These are phyloP conservation scores for Urtica urens DNA, from an alignment of 306 rosid species.

Conservation along the genomic window DNA sequence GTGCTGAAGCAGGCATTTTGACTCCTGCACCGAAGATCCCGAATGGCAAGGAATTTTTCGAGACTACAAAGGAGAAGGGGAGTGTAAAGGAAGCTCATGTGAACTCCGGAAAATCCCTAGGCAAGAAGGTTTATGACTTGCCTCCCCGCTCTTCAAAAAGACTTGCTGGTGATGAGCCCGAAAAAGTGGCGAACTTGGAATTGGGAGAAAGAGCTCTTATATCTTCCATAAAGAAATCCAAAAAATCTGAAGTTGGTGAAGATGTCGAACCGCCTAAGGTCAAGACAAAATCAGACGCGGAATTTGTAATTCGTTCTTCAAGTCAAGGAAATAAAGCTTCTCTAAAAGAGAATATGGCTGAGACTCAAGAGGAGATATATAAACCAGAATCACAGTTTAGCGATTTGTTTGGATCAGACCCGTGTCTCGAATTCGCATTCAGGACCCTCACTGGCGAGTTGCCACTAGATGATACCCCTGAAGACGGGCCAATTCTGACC, in stretches of 20 bases:
- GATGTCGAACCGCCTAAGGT: conserved; percentile 20
- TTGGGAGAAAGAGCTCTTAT: conserved; percentile 25
- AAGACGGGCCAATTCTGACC: conserved; percentile 18
- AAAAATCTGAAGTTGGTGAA: conserved; percentile 23
- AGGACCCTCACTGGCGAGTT: conserved; percentile 56
- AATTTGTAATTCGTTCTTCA: conserved; percentile 9
- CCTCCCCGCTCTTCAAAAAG: conserved; percentile 52
- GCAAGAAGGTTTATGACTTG: conserved; percentile 27
- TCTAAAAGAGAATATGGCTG: conserved; percentile 20
- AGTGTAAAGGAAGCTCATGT: conserved; percentile 5
- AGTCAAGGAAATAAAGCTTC: conserved; percentile 1
- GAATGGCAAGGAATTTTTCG: conserved; percentile 20
- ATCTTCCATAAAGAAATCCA: conserved; percentile 27
- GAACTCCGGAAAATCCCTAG: conserved; percentile 23
- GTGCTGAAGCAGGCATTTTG: conserved; percentile 1
- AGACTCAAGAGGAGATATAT: conserved; percentile 24
- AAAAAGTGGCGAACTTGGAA: conserved; percentile 22
- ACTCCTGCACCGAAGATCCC: conserved; percentile 19
- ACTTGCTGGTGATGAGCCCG: conserved; percentile 59
- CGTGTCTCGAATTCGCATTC: conserved; percentile 42
- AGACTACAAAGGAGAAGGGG: conserved; percentile 10
- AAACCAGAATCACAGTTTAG: conserved; percentile 23
- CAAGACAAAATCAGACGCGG: conserved; percentile 16
- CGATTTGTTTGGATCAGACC: conserved; percentile 31
- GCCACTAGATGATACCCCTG: conserved; percentile 34